phyloP scores from a whole-genome alignment of 129 eudicot genomes.

The Flaveria trinervia region DNA sequence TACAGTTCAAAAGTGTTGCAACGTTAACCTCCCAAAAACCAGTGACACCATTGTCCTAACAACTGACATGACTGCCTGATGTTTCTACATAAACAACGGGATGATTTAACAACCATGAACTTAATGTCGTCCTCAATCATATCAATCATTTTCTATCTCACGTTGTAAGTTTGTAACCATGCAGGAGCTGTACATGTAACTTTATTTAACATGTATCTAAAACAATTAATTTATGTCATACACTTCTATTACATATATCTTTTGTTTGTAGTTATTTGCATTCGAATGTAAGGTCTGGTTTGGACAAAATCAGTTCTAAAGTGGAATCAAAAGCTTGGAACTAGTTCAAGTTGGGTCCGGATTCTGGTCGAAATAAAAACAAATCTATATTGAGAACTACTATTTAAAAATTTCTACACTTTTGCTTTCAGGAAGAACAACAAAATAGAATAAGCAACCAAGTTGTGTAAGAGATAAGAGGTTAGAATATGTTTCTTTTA shows the following conservation, averaged over 20 bases:
- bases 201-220: slow-evolving; percentile 33
- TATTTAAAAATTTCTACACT: background rate
- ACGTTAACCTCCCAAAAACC: slow-evolving; percentile 48
- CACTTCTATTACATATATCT: slow-evolving; percentile 18
- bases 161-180: slow-evolving; percentile 36
- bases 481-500: background rate
- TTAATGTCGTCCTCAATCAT: background rate
- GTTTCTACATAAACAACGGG: slow-evolving; percentile 32
- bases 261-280: background rate
- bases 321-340: background rate
- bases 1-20: slow-evolving; percentile 85
- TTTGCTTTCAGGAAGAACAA: background rate
- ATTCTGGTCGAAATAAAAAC: background rate
- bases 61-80: slow-evolving; percentile 28
- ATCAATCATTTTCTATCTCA: slow-evolving; percentile 7
- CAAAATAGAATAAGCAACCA: background rate
- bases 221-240: slow-evolving; percentile 31
- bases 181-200: slow-evolving; percentile 23
- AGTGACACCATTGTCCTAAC: slow-evolving; percentile 50
- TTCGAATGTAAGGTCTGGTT: background rate
- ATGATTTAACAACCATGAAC: slow-evolving; percentile 30
- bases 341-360: background rate
- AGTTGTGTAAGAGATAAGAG: background rate
- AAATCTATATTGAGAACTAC: background rate
- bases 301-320: background rate